phyloP scores from a whole-genome alignment of 1,139 yeast genomes.

The Cylindricascospora bacillispora region DNA sequence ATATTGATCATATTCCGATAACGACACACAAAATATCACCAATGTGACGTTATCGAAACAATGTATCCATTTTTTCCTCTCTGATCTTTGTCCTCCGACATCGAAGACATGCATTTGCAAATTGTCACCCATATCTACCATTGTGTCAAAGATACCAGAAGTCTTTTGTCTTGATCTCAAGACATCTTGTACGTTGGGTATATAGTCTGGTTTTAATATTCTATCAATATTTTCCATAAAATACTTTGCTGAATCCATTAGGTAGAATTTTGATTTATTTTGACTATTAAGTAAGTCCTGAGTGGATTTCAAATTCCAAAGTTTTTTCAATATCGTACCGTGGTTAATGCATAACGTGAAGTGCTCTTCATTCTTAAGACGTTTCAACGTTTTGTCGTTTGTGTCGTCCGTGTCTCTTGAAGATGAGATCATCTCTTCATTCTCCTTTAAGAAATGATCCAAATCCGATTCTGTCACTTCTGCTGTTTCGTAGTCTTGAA shows the following conservation, averaged over 20 bases:
- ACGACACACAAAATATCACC: conserved; percentile 80
- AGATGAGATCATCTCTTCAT: not conserved
- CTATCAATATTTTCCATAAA: conserved; percentile 59
- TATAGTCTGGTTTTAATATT: conserved; percentile 45
- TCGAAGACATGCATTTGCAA: conserved; percentile 74
- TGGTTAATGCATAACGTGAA: too few relatives aligned
- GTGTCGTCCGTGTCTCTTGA: not conserved
- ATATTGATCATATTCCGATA: conserved; percentile 83
- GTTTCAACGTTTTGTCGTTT: not conserved
- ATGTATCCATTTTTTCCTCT: conserved; percentile 90
- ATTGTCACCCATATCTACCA: conserved; percentile 56
- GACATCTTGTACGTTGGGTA: conserved; percentile 67
- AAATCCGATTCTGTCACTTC: not conserved
- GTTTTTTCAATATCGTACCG: conserved; percentile 29
- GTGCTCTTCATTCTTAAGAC: conserved; percentile 18
- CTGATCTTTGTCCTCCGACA: conserved; percentile 91
- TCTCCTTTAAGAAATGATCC: conserved; percentile 25
- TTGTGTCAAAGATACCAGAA: conserved; percentile 79
- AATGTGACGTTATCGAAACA: conserved; percentile 87
- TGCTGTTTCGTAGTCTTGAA: conserved; percentile 2
- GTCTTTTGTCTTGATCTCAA: conserved; percentile 84
- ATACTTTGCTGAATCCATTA: conserved; percentile 79
- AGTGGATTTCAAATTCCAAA: conserved; percentile 54
- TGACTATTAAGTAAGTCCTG: conserved; percentile 38
- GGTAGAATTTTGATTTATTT: conserved; percentile 62